Conservation (phyloP, 352 stramenopile species). For the Thalassiosira ordinaria region DNA sequence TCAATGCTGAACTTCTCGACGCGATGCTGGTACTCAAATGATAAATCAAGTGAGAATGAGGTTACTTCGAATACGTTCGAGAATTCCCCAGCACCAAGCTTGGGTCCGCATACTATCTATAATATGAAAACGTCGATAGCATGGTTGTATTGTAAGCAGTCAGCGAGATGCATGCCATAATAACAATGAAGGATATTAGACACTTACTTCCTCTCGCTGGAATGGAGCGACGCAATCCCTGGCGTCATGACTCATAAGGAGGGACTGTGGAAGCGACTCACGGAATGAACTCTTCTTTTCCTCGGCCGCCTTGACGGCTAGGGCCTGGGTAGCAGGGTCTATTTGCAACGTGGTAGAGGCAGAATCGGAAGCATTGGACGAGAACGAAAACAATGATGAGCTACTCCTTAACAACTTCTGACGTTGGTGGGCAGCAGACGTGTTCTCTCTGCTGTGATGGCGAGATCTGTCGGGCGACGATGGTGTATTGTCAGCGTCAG, state of each 20-base stretch:
- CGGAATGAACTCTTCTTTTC: conserved; percentile 15
- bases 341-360: not conserved
- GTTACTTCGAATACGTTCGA: conserved; percentile 73
- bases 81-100: conserved; percentile 73
- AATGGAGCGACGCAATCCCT: conserved; percentile 68
- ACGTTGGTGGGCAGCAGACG: not conserved
- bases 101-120: conserved; percentile 61
- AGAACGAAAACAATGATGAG: too few species aligned
- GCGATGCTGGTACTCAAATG: too few species aligned
- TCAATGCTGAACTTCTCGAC: conserved; percentile 1
- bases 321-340: not conserved
- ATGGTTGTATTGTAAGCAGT: too few species aligned
- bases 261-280: conserved; percentile 11
- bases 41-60: conserved; percentile 4
- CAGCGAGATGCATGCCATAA: too few species aligned
- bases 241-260: not conserved
- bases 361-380: not conserved
- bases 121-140: too few species aligned
- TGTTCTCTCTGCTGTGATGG: too few species aligned
- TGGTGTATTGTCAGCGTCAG: too few species aligned
- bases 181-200: too few species aligned
- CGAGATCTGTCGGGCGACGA: not conserved
- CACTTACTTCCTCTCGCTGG: conserved; percentile 30
- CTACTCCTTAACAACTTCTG: not conserved
- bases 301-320: conserved; percentile 9